Evolutionary conservation across 805 yeast genomes (phyloP), one percentile per base, ranked within the genome.

Genomic region (Metschnikowia rubicola): DNA sequence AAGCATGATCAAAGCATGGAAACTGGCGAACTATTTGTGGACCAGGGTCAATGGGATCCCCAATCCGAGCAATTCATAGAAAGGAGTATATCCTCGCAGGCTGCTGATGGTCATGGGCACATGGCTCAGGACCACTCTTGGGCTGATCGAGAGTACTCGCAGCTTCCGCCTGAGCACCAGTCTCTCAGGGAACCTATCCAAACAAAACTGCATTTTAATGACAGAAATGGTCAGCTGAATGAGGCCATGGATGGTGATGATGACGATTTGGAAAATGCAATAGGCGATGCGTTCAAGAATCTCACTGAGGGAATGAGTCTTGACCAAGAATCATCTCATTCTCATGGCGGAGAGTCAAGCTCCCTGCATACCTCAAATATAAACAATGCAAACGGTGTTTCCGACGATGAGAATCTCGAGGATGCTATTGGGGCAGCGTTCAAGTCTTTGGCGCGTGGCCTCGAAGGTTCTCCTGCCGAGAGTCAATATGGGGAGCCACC

Each of bases 381-480:
- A n/a, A 32, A 28, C 32, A 19, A 11, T 36, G 43, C 3, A 9
- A 15, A 12, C 15, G 36, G 8, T 10, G 30, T 35, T 9, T 8
- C 13, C 15, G 50, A 45, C 5, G 51, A 48, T 39, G 21, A 34
- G 31, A 50, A 43, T 28, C 51, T 42, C 10, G 51, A 48, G 12
- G 43, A 46, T 26, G 55, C 50, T 12, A 51, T 48, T 8, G 52
- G 50, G 3, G 49, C 39, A 19, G 53, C 49, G 1, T 44, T 50
- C 15, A 37, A 46, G 36, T 41, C 45, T 8, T 41, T 45, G 65
- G 61, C 44, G 57, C 48, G 19, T 55, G 49, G 9, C 51, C 63
- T 21, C 53, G 56, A 34, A 10, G 17, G 11, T 9, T 12, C 36
- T 7, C 11, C 17, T 10, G 10, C 9, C 17, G 21, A 13, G 13